Percentiles rank a stretch among this genome's conserved stretches.
Conservation (phyloP, 768 basidiomycete genomes). For the Cytidiella melzeri region DNA sequence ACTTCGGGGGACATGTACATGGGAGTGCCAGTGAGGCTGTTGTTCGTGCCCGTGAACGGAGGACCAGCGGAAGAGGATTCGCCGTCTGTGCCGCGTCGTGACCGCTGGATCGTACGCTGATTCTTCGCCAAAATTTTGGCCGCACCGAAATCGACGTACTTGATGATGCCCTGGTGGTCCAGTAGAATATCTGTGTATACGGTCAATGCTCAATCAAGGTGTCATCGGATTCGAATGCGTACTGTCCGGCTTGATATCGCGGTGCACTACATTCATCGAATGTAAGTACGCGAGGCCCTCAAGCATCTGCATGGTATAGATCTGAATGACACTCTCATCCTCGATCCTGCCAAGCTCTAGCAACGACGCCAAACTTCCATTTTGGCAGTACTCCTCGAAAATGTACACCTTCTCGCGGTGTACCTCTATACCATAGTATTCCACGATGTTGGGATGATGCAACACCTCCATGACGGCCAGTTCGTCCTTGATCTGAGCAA, state of each 20-base stretch:
- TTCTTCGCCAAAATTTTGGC: slow-evolving; percentile 94
- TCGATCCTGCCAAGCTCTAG: slow-evolving; percentile 93
- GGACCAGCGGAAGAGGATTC: slow-evolving; percentile 9
- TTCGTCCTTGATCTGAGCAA: slow-evolving; percentile 92
- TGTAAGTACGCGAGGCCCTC: slow-evolving; percentile 93
- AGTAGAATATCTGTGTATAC: slow-evolving; percentile 77
- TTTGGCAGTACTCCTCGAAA: slow-evolving; percentile 97
- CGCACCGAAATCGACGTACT: slow-evolving; percentile 96
- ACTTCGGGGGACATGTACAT: slow-evolving; percentile 99
- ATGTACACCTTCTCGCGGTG: slow-evolving; percentile 99
- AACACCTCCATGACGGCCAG: slow-evolving; percentile 97
- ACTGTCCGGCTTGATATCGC: slow-evolving; percentile 99
- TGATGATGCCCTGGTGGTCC: slow-evolving; percentile 85
- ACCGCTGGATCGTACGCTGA: slow-evolving; percentile 69
- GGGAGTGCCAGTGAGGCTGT: slow-evolving; percentile 92
- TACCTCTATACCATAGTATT: slow-evolving; percentile 98
- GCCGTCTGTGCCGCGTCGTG: slow-evolving; percentile 52
- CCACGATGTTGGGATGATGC: slow-evolving; percentile 95
- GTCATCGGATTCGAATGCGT: slow-evolving; percentile 29
- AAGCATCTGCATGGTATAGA: slow-evolving; percentile 96
- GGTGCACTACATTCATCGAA: slow-evolving; percentile 85
- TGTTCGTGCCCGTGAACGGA: slow-evolving; percentile 37
- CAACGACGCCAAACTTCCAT: slow-evolving; percentile 84
- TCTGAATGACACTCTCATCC: slow-evolving; percentile 91
- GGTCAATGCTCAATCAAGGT: neutral